Evolutionary conservation across 805 yeast genomes (phyloP), one percentile per base, ranked within the genome.

Genomic region (Torulaspora gathmanii): DNA sequence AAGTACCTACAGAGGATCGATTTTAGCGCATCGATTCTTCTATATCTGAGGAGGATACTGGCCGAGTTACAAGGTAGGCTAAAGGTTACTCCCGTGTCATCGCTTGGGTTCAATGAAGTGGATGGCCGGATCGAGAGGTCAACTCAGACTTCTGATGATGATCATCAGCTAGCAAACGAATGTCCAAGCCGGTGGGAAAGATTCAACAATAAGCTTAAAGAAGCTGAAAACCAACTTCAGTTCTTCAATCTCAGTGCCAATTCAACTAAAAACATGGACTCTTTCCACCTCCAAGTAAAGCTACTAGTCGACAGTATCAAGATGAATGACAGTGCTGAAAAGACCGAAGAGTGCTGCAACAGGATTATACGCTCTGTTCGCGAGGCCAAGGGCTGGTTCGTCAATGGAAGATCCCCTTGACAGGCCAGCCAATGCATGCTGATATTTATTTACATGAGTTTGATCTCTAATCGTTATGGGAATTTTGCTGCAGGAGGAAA

Each of bases 1-100:
- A 70, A 69, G 22, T 72, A 63, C 49, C 64, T 63, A 5, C 67
- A 77, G 50, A 60, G 81, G 35, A 40, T 55, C 1, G 69, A 67
- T 3, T 59, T 70, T 7, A 49, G 65, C 10, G 49, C 54, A 2
- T 54, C 48, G 33, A 65, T 64, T 1, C 58, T 70, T 11, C 23
- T 53, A 2, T 56, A 56, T 20, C 48, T 70, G 19, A 53, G 70
- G 17, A 59, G 55, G 33, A 17, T 57, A 2, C 56, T 75, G 1
- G 60, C 53, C 17, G 40, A 48, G 1, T 44, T 62, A n/a, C 49
- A 66, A 5, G 48, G 59, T 15, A 58, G 56, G 13, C 50, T 64
- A 30, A 56, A 55, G 16, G 46, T 40, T 22, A 65, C 74, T 0
- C 74, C 79, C 3, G 54, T 69, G 3, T 68, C 74, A n/a, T 68